These are phyloP conservation scores for Cryptococcus depauperatus DNA, from an alignment of 1,284 basidiomycete species.

Conservation along the genomic window DNA sequence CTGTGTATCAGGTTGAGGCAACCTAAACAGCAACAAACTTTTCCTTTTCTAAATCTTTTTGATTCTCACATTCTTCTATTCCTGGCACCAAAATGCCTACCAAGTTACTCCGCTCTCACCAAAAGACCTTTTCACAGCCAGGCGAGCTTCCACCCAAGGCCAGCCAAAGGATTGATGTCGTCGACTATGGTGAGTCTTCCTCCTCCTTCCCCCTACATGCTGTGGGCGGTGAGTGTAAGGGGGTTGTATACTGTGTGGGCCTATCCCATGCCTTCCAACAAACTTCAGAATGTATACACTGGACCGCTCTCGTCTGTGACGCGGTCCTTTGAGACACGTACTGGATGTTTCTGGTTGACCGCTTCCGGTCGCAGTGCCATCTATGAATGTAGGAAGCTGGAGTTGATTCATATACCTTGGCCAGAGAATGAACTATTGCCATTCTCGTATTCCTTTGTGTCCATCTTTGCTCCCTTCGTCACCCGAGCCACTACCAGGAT, in stretches of 20 bases:
- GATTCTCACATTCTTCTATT: too few species aligned
- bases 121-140: conserved; percentile 5
- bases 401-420: background rate
- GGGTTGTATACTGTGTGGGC: background rate
- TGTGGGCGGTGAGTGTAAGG: background rate
- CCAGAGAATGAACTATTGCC: background rate
- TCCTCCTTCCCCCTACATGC: background rate
- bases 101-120: conserved; percentile 9
- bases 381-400: background rate
- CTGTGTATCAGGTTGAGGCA: too few species aligned
- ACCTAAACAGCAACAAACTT: too few species aligned
- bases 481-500: background rate
- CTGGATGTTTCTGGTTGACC: background rate
- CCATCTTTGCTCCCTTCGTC: background rate
- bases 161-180: conserved; percentile 6
- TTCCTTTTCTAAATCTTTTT: too few species aligned
- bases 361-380: background rate
- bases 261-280: background rate
- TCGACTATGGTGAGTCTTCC: conserved; percentile 12
- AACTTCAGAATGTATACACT: too few species aligned
- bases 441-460: background rate
- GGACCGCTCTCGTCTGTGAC: background rate
- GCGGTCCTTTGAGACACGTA: conserved; percentile 1
- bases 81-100: conserved; percentile 16
- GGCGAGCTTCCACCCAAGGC: conserved; percentile 3